A percentile compares a stretch with the other conserved stretches of the same genome.
Conservation (phyloP, 1,139 yeast genomes). For the Eremothecium coryli region DNA sequence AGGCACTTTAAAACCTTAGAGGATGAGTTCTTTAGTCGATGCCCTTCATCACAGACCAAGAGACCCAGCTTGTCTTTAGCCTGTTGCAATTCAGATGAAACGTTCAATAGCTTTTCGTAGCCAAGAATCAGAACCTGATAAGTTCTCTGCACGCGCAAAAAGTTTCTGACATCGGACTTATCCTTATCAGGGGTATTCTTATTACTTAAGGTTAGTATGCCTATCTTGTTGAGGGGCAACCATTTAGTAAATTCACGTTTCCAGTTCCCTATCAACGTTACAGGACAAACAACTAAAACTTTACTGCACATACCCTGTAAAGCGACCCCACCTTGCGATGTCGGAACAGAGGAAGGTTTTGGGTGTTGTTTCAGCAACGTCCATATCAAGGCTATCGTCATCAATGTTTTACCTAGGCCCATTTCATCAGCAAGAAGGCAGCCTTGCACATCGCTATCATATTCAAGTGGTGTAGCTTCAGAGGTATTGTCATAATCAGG, state of each 20-base stretch:
- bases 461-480: slow-evolving; percentile 16
- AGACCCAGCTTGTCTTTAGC: slow-evolving; percentile 48
- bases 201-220: slow-evolving; percentile 46
- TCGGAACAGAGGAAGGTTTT: slow-evolving; percentile 20
- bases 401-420: slow-evolving; percentile 93
- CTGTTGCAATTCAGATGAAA: slow-evolving; percentile 39
- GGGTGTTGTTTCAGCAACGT: slow-evolving; percentile 75
- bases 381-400: slow-evolving; percentile 78
- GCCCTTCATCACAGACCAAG: slow-evolving; percentile 92
- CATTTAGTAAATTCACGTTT: slow-evolving; percentile 79
- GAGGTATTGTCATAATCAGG: slow-evolving; percentile 11
- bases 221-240: slow-evolving; percentile 61
- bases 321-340: slow-evolving; percentile 26
- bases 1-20: slow-evolving; percentile 65
- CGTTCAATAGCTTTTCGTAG: slow-evolving; percentile 53
- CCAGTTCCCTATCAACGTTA: slow-evolving; percentile 85
- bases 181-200: slow-evolving; percentile 44
- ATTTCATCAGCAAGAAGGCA: slow-evolving; percentile 91
- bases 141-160: slow-evolving; percentile 54
- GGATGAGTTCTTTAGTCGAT: slow-evolving; percentile 60
- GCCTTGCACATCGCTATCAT: slow-evolving; percentile 48
- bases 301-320: slow-evolving; percentile 35
- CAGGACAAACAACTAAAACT: slow-evolving; percentile 82
- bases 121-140: slow-evolving; percentile 81
- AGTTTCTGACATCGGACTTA: slow-evolving; percentile 48